Evolutionary conservation across 345 rosid species (phyloP), one percentile per base, ranked within the genome.

Genomic region (Moricandia moricandioides): DNA sequence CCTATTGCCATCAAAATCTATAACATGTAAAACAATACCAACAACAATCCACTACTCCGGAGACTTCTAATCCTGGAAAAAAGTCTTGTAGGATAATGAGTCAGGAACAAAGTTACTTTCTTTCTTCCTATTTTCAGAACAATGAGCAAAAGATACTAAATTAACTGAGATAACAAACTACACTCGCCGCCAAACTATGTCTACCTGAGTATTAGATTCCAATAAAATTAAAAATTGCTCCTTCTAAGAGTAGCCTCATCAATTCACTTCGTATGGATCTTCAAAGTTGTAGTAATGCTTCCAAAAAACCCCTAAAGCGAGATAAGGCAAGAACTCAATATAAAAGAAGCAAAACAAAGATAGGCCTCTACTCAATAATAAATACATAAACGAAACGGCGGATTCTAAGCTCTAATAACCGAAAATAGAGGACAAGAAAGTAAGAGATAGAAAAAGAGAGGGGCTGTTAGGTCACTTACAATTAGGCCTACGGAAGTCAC

Each of bases 11-110:
- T 74, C 67, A 10, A 67, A 45, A n/a, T 59, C 61, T 58, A 59
- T 17, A 14, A 35, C 49, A 73, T 65, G 58, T 43, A 43, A 73
- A 33, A 30, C 57, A 12, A 58, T 60, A 60, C 26, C 49, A 67
- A 47, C 27, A 30, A 31, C 12, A 39, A 3, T 40, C 49, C 21
- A 52, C 31, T 24, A 17, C 26, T 39, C 6, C 12, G 18, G 14
- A 21, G n/a, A 12, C 29, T 62, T 45, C 2, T 61, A 71, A 7
- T 16, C 34, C 67, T 61, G 67, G 60, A 60, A 49, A 47, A 40
- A 67, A 30, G 71, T 2, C 16, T 10, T 12, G 24, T 27, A 65
- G 4, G 24, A 3, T 30, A 5, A 67, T 31, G 13, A 49, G 5
- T 39, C 2, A 11, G 47, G 45, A 67, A 31, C n/a, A 67, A 35